Evolutionary conservation across 768 basidiomycete species (phyloP), one percentile per base, ranked within the genome.

Genomic region (Leccinellum luteum): DNA sequence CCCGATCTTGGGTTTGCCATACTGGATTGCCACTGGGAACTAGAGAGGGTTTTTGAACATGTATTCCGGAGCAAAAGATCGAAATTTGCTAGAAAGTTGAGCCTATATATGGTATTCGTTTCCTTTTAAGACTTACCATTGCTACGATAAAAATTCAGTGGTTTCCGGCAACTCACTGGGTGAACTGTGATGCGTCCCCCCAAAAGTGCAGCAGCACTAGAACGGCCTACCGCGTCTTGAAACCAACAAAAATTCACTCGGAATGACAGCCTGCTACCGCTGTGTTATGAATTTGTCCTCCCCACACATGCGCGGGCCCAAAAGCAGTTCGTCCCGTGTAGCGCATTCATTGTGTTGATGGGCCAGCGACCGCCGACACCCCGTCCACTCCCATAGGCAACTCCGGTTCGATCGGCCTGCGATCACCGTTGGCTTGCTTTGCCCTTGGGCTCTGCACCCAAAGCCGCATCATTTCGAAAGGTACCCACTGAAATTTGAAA

Each of bases 1-100:
- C n/a, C 31, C 6, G 17, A 47, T 31, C 27, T 41, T 43, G 19
- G n/a, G 53, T 50, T 31, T 45, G 8, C 30, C 4, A 31, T 32
- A 32, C 21, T 30, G 61, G 17, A 38, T 38, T n/a, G 35, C 9
- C 35, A 43, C 41, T 43, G 10, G 56, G 47, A 59, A 63, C 17
- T 23, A 44, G 51, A 31, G 25, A 27, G 25, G 25, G 25, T 25
- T 25, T 25, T 25, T n/a, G n/a, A n/a, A n/a, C 25, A 25, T 25
- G 4, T 25, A 25, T 25, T 25, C 25, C 25, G 4, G 25, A n/a
- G 25, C 25, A 25, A 25, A 25, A 25, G 25, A 25, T 25, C 4
- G 25, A 4, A 25, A 25, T 25, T 25, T 4, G 30, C 30, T 6
- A 7, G 30, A 30, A 30, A 30, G 9, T 30, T 30, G 1, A 30